Evolutionary conservation across 306 rosid genomes (phyloP).

Genomic region (Cajanus cajan): DNA sequence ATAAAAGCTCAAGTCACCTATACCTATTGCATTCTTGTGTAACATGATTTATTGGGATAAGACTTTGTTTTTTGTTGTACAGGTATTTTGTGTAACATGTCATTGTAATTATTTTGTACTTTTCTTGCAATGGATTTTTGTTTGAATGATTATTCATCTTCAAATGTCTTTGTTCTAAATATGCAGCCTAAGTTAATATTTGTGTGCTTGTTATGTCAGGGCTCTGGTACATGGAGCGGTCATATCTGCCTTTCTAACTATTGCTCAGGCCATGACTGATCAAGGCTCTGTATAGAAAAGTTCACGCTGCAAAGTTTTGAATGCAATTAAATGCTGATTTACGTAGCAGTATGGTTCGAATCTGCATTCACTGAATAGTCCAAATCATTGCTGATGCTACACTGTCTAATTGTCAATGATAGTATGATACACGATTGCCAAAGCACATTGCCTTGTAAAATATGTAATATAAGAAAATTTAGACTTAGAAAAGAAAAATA

Average conservation of each 20-base stretch:
- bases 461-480: slow-evolving; percentile 39
- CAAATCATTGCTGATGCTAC: not conserved
- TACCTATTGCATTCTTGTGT: not conserved
- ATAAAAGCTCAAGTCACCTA: not conserved
- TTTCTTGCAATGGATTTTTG: not conserved
- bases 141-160: slow-evolving; percentile 2
- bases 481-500: slow-evolving; percentile 25
- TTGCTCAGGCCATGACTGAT: slow-evolving; percentile 98
- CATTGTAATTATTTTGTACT: not conserved
- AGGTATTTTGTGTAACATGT: too few species aligned
- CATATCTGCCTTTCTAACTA: slow-evolving; percentile 81
- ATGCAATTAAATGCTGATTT: slow-evolving; percentile 30
- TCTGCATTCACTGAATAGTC: slow-evolving; percentile 1
- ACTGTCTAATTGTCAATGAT: slow-evolving; percentile 3
- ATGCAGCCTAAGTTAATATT: not conserved
- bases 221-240: slow-evolving; percentile 89
- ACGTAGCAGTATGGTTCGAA: slow-evolving; percentile 3
- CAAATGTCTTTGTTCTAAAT: not conserved
- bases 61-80: too few species aligned
- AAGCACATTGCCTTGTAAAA: slow-evolving; percentile 47
- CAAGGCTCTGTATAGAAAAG: slow-evolving; percentile 91
- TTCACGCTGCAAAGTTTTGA: slow-evolving; percentile 3
- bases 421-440: slow-evolving; percentile 18
- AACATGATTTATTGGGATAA: not conserved
- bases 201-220: slow-evolving; percentile 49